Conservation (phyloP, 2,329 filamentous ascomycete species). For the Microsporum canis region DNA sequence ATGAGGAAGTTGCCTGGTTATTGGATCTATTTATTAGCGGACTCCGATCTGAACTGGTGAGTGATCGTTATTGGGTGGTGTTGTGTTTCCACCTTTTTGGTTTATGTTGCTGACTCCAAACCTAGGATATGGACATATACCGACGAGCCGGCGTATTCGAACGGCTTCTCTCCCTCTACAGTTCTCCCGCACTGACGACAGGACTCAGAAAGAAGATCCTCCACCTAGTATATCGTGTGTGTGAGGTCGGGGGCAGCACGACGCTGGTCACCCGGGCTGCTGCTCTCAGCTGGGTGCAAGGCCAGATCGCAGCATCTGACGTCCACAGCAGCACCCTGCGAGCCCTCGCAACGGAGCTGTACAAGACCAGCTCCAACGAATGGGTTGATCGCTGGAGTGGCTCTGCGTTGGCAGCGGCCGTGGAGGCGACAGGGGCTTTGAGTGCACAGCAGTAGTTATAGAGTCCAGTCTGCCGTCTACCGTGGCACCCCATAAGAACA, state of each 20-base stretch:
- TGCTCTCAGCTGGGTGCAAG: slow-evolving; percentile 61
- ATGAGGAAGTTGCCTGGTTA: slow-evolving; percentile 64
- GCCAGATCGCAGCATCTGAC: slow-evolving; percentile 44
- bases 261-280: slow-evolving; percentile 71
- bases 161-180: slow-evolving; percentile 57
- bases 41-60: slow-evolving; percentile 45
- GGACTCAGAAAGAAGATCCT: slow-evolving; percentile 53
- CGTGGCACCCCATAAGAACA: neutral
- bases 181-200: slow-evolving; percentile 52
- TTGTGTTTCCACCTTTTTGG: neutral
- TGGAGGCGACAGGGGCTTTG: neutral
- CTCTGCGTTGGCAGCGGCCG: slow-evolving; percentile 26
- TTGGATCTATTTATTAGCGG: slow-evolving; percentile 59
- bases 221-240: slow-evolving; percentile 53
- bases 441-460: neutral
- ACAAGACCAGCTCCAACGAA: slow-evolving; percentile 55
- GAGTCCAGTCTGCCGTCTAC: neutral
- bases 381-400: slow-evolving; percentile 57
- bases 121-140: slow-evolving; percentile 38
- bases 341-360: slow-evolving; percentile 48
- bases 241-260: slow-evolving; percentile 59
- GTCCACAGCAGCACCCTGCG: slow-evolving; percentile 36
- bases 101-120: neutral
- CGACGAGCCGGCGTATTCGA: slow-evolving; percentile 58
- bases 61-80: slow-evolving; percentile 12